Base-by-base conservation (phyloP, 2,329 filamentous ascomycete species). In the Arthrobotrys entomopaga region DNA sequence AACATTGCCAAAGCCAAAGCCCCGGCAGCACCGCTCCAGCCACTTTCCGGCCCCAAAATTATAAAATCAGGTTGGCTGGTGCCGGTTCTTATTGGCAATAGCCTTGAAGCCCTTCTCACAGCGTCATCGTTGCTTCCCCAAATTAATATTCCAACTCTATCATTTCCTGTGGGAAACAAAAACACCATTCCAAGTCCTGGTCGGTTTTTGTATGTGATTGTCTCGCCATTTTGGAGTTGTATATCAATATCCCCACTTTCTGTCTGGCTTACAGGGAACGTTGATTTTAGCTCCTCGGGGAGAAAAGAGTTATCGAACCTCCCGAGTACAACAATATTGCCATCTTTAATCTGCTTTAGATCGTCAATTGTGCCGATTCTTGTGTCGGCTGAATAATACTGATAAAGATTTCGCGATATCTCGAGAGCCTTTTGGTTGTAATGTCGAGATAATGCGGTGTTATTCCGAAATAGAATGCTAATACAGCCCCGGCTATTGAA, bases 1-100 rank as follows among this genome's bases (percentile, higher is more conserved):
- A 88, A 84, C 79, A 86, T 87, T 0, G 86, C 86, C 80, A 87
- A 82, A 1, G 85, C 85, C 65, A 85, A 78, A 3, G 83, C 81
- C 3, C 86, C 86, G 49, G 83, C 85, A 50, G 84, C 79, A 0
- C 86, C 86, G 76, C 83, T 83, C 84, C 83, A 86, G 66, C 82
- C 81, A 78, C 84, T 84, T 22, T 79, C 81, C 60, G 80, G 77
- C 49, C 83, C 81, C 26, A 85, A 77, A 1, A 88, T 79, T 3
- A 88, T 81, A 77, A 87, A 87, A 76, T 88, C 86, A 11, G 87
- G 86, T 76, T 87, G 85, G 0, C 86, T 86, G 56, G 83, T 84
- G 7, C 87, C 86, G 16, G 86, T 86, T 59, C 87, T 79, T 76
- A 85, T 84, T 0, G 87, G 86, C 22, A 87, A 81, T 42, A 88